phyloP scores from a whole-genome alignment of 306 rosid species.

The Morella rubra region DNA sequence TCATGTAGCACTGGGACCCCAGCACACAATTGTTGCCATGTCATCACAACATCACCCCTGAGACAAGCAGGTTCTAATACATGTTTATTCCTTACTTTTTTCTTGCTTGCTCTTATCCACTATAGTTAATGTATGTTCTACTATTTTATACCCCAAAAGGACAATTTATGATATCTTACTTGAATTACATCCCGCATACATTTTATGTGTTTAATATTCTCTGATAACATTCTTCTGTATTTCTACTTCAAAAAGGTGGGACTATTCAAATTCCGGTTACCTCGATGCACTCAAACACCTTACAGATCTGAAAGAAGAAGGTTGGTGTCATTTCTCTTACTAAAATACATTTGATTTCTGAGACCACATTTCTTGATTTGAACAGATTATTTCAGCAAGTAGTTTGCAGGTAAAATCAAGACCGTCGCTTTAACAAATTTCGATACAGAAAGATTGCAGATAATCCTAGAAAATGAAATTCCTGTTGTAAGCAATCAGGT shows the following conservation, averaged over 20 bases:
- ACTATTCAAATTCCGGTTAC: conserved; percentile 82
- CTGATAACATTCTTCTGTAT: conserved; percentile 17
- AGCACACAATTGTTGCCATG: not conserved
- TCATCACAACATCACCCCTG: not conserved
- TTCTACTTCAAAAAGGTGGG: conserved; percentile 76
- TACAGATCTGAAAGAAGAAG: conserved; percentile 85
- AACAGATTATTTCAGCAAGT: conserved; percentile 34
- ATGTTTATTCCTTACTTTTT: not conserved
- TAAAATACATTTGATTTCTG: not conserved
- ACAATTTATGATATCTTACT: not conserved
- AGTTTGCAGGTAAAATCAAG: conserved; percentile 80
- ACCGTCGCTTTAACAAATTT: conserved; percentile 86
- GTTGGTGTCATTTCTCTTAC: conserved; percentile 39
- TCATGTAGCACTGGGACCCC: not conserved
- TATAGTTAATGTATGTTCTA: not conserved
- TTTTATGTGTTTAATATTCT: not conserved
- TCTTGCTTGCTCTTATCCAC: conserved; percentile 15
- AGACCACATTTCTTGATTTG: conserved; percentile 34
- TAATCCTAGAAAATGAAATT: conserved; percentile 84
- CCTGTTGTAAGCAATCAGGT: conserved; percentile 98
- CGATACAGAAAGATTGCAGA: conserved; percentile 84
- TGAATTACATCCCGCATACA: not conserved
- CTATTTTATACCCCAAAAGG: not conserved
- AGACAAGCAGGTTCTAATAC: not conserved
- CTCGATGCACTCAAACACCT: conserved; percentile 93